Base-by-base conservation (phyloP, 2,329 filamentous ascomycete species). In the Claviceps monticola region DNA sequence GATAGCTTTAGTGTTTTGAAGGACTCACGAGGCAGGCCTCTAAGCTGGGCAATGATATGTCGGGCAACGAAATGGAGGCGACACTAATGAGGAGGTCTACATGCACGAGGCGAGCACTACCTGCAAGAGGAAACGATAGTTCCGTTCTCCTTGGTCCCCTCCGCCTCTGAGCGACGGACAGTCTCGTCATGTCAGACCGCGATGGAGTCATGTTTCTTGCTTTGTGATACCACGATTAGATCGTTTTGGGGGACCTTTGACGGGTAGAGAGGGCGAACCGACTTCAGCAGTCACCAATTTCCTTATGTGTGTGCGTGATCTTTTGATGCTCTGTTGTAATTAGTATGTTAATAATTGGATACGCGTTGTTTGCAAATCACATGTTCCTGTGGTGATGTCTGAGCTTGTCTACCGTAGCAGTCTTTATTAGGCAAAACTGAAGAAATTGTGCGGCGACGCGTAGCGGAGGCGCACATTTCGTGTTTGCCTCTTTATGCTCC, bases 1-100 rank as follows among this genome's bases (percentile, higher is more conserved):
- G 53, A 44, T 37, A 55, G 53, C 51, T 9, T 41, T 38, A 49
- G 36, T 51, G 23, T 49, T 51, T 37, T 51, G 48, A 36, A 52
- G 48, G 21, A 42, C 17, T 8, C 43, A 48, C 16, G 39, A 50
- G 8, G 49, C 41, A 38, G 49, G 48, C 4, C 29, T 34, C 29
- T 34, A 11, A 34, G 29, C 29, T 34, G 9, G 29, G 9, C 29
- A 34, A 34, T 34, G 29, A 34, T 34, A 34, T 34, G 29, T 34
- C 29, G 29, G 29, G 29, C 29, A 34, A 34, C 29, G 29, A 34
- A 9, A 7, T 2, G 29, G 29, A 34, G 9, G 29, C 52, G 48
- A 2, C 46, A 46, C 17, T 37, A 34, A 29, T 17, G 16, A 34
- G 51, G 39, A 37, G 46, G 45, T 11, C 39, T 48, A 34, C 7